phyloP scores from a whole-genome alignment of 768 basidiomycete genomes.

The Phallus indusiatus region DNA sequence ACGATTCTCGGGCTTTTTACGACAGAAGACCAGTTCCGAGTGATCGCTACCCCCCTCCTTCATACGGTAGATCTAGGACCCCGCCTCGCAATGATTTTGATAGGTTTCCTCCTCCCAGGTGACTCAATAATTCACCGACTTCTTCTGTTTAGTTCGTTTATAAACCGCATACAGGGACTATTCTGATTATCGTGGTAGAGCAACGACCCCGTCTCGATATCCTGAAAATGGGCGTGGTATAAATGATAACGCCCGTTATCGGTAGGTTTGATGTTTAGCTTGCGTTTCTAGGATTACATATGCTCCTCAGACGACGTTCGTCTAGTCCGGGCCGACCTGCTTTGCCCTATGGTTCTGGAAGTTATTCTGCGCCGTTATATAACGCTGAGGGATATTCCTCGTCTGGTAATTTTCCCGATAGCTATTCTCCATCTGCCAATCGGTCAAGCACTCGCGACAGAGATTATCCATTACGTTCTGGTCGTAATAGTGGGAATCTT shows the following conservation, averaged over 20 bases:
- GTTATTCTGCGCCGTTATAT: slow-evolving; percentile 9
- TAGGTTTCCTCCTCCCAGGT: slow-evolving; percentile 45
- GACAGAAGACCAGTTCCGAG: slow-evolving; percentile 37
- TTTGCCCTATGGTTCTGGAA: slow-evolving; percentile 28
- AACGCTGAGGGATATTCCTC: slow-evolving; percentile 12
- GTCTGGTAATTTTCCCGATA: slow-evolving; percentile 31
- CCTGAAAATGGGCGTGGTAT: slow-evolving; percentile 28
- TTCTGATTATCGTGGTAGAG: slow-evolving; percentile 43
- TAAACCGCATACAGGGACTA: slow-evolving; percentile 38
- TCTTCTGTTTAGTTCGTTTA: not conserved
- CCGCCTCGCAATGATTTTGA: slow-evolving; percentile 62
- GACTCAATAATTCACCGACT: slow-evolving; percentile 13
- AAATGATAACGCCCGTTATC: slow-evolving; percentile 20
- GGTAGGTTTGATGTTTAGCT: slow-evolving; percentile 21
- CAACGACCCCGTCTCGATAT: slow-evolving; percentile 45
- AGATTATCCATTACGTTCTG: slow-evolving; percentile 25
- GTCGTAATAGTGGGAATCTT: slow-evolving; percentile 22
- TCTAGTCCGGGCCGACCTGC: slow-evolving; percentile 52
- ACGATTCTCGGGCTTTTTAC: slow-evolving; percentile 29
- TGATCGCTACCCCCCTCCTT: slow-evolving; percentile 35
- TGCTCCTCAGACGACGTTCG: slow-evolving; percentile 50
- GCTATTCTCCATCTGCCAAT: slow-evolving; percentile 29
- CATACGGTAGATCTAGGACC: slow-evolving; percentile 40
- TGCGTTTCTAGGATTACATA: not conserved
- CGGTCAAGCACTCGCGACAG: slow-evolving; percentile 26